A percentile compares a stretch with the other conserved stretches of the same genome.
Conservation (phyloP, 1,284 basidiomycete species). For the Stereum hirsutum region DNA sequence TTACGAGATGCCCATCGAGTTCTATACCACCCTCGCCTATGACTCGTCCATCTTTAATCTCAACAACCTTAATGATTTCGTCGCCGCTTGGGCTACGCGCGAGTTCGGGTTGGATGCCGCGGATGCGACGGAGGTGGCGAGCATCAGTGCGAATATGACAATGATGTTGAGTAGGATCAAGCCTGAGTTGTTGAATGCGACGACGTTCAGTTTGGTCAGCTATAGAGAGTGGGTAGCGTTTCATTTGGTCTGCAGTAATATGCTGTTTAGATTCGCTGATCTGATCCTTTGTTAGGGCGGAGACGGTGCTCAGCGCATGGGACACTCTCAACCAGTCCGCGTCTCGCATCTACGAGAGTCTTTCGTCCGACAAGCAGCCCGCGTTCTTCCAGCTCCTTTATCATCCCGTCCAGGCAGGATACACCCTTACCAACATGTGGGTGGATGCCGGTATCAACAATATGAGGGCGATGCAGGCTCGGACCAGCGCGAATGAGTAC, state of each 20-base stretch:
- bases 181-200: conserved; percentile 56
- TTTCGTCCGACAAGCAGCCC: conserved; percentile 35
- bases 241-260: conserved; percentile 6
- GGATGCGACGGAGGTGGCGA: conserved; percentile 32
- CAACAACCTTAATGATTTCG: conserved; percentile 43
- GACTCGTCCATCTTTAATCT: conserved; percentile 43
- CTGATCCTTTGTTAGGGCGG: conserved; percentile 31
- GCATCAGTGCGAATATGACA: conserved; percentile 51
- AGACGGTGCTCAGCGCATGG: conserved; percentile 43
- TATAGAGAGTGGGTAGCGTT: conserved; percentile 68
- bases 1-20: conserved; percentile 62
- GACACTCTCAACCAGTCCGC: conserved; percentile 37
- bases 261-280: background rate
- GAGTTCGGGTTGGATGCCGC: conserved; percentile 45
- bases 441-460: conserved; percentile 53
- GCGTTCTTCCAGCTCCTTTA: conserved; percentile 65
- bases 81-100: conserved; percentile 49
- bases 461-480: conserved; percentile 53
- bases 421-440: conserved; percentile 47
- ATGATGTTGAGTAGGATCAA: conserved; percentile 55
- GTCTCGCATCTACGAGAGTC: conserved; percentile 42
- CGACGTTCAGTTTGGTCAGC: conserved; percentile 53
- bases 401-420: conserved; percentile 50
- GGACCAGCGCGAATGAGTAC: conserved; percentile 48
- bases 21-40: conserved; percentile 59